Conservation (phyloP, 371 early-diverging fungal species). For the Thermomucor indicae-seudaticae region DNA sequence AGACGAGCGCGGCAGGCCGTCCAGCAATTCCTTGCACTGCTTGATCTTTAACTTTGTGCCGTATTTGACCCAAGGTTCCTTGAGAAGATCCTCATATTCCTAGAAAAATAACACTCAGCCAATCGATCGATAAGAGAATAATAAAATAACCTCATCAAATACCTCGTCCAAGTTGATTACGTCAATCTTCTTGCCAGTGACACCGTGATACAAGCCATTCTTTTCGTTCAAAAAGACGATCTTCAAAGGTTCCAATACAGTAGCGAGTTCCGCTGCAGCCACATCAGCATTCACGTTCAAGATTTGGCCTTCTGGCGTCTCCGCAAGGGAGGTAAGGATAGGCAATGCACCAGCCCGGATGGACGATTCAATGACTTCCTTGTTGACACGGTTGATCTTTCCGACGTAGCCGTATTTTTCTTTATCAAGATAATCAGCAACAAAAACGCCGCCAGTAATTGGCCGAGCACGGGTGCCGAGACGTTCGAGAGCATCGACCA, state of each 20-base stretch:
- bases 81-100: conserved; percentile 78
- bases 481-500: conserved; percentile 93
- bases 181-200: conserved; percentile 89
- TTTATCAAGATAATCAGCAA: conserved; percentile 90
- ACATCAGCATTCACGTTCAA: conserved; percentile 98
- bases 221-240: conserved; percentile 95
- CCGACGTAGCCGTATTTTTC: conserved; percentile 93
- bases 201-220: conserved; percentile 91
- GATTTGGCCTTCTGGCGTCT: conserved; percentile 93
- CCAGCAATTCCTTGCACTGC: conserved; percentile 93
- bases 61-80: conserved; percentile 94
- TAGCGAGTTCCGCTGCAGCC: conserved; percentile 94
- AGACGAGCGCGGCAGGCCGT: conserved; percentile 90
- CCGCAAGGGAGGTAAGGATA: conserved; percentile 93
- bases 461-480: conserved; percentile 94
- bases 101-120: conserved; percentile 4
- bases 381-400: conserved; percentile 84
- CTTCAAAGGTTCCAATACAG: conserved; percentile 94
- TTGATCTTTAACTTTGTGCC: conserved; percentile 95
- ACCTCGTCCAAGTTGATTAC: conserved; percentile 96
- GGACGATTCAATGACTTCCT: conserved; percentile 84
- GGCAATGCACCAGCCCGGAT: conserved; percentile 93
- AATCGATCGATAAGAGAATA: background rate
- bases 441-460: conserved; percentile 91
- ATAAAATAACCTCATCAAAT: background rate